Conservation (phyloP, 2,329 filamentous ascomycete genomes). For the Alternaria brassicicola region DNA sequence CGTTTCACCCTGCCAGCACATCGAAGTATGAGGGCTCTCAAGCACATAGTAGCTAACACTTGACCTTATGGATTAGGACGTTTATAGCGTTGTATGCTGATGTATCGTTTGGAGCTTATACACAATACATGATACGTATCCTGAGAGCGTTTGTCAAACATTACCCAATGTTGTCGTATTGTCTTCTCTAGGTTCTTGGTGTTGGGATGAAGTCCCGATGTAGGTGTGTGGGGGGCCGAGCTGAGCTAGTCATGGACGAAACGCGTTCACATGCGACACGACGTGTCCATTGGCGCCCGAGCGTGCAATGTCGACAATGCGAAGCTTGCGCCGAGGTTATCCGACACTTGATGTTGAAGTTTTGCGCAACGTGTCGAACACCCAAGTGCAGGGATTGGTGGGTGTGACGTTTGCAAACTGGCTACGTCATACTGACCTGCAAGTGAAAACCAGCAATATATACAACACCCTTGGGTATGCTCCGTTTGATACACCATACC, state of each 20-base stretch:
- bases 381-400: not conserved
- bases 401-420: constrained; percentile 6
- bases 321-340: not conserved
- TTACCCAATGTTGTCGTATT: not conserved
- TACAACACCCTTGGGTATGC: not conserved
- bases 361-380: not conserved
- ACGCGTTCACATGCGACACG: not conserved
- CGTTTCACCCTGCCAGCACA: constrained; percentile 1
- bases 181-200: not conserved
- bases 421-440: constrained; percentile 22
- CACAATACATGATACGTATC: not conserved
- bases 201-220: not conserved
- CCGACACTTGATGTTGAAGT: not conserved
- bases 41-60: not conserved
- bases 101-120: not conserved
- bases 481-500: not conserved
- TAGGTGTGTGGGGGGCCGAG: not conserved
- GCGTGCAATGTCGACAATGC: not conserved
- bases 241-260: not conserved
- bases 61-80: not conserved
- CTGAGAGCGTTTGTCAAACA: not conserved
- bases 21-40: not conserved
- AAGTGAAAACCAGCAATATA: not conserved
- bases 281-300: not conserved
- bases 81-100: not conserved